Conservation (phyloP, 2,329 filamentous ascomycete genomes). For the Ophiostoma tasmaniense region DNA sequence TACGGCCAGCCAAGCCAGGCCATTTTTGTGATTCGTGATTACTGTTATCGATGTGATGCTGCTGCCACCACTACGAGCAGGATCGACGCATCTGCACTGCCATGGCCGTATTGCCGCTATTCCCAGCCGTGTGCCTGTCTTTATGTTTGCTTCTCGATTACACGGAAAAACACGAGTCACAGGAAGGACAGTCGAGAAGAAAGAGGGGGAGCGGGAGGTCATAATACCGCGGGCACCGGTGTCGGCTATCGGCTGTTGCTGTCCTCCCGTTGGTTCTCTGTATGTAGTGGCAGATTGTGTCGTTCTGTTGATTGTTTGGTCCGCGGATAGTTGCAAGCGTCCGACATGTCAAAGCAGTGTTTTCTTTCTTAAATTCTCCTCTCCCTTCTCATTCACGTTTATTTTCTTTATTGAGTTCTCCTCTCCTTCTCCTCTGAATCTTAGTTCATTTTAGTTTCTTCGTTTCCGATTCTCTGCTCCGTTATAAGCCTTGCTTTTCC, state of each 20-base stretch:
- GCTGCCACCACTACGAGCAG: background rate
- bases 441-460: background rate
- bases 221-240: background rate
- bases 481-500: background rate
- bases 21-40: no score
- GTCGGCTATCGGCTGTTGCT: background rate
- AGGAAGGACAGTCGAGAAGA: background rate
- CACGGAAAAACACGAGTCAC: background rate
- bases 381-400: background rate
- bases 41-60: background rate
- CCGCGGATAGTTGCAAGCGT: background rate
- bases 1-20: background rate
- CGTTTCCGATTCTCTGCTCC: background rate
- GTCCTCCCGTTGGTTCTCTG: background rate
- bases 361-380: background rate
- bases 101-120: background rate
- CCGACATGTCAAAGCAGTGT: background rate
- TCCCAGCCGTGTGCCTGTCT: background rate
- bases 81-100: background rate
- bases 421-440: no score
- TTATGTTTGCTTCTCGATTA: background rate
- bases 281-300: background rate
- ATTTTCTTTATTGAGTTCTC: background rate
- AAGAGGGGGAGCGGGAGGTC: slow-evolving; percentile 2
- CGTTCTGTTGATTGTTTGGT: background rate